Evolutionary conservation across 139 green algal species (phyloP), one percentile per base, ranked within the genome.

Genomic region (Coelastrella sp.): DNA sequence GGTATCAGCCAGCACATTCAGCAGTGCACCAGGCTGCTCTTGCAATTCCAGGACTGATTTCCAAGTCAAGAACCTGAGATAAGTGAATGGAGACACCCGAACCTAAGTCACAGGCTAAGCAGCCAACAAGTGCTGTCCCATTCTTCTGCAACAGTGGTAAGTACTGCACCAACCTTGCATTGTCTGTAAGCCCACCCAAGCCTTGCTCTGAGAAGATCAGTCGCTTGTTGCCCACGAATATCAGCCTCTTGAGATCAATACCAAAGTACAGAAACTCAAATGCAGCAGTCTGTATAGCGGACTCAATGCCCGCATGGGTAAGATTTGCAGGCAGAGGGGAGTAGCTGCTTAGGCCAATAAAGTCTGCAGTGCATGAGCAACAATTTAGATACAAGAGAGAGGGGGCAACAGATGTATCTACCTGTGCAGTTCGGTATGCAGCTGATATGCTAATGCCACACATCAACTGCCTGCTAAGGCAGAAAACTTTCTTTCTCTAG

Each of bases 131-230:
- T 23, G 15, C 45, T 23, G n/a, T n/a, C n/a, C 45, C 45, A 9
- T 23, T 23, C 45, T 57, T 23, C 15, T 23, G 11, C 11, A 57
- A 57, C 45, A 23, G 45, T 2, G 15, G 45, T 23, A 57, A 9
- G 11, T 57, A 23, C 15, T 57, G 45, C 45, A 57, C 45, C 45
- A 57, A 57, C 75, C 50, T 48, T 0, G 27, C 62, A 62, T 53
- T 69, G 21, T 82, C 37, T 38, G 75, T 71, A 37, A 23, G 41
- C 19, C 75, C 75, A 4, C 75, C 75, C 30, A 82, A 15, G 7
- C 53, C 75, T 25, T 82, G 75, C 51, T 82, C 75, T n/a, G 37
- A 62, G 75, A 53, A 82, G 25, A 82, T 51, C 0, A 82, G 53
- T 4, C 23, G 75, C 75, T 82, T 82, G 53, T 34, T 34, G 23